Evolutionary conservation across 768 basidiomycete genomes (phyloP), one percentile per base, ranked within the genome.

Genomic region (Leccinellum luteum): DNA sequence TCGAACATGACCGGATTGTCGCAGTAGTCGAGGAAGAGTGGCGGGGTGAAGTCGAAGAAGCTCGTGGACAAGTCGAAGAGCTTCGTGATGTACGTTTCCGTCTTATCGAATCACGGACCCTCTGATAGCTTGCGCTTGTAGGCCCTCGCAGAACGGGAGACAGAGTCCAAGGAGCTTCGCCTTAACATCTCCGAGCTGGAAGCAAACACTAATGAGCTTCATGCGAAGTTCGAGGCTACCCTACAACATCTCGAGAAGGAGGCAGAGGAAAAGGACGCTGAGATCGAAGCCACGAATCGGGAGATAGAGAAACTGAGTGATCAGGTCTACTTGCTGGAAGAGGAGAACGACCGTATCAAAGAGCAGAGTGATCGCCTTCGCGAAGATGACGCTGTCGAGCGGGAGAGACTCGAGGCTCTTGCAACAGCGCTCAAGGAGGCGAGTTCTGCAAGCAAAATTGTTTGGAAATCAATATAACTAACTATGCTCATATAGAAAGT

Each of bases 31-130:
- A 92, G 65, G 83, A 86, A 44, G 90, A 92, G 64, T 96, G 93
- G 93, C 77, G 87, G 55, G 90, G 89, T 3, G 94, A 96, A 67
- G 85, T 95, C 3, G 85, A 92, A 60, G 91, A 93, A 61, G 85
- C 85, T 2, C 79, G 87, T 58, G 81, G 78, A 3, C 91, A 92
- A 64, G 84, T 87, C 1, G 91, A 93, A 55, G 91, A 95, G 69
- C 77, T 91, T 15, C 80, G 81, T 25, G 89, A 90, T 70, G 89
- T 90, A 66, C 57, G 80, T 75, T 25, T 38, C 2, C 31, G 28
- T 57, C 31, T 41, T 38, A 15, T 19, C 10, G n/a, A 12, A 45
- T 14, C 17, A 23, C 0, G 1, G 44, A 19, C 32, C 35, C n/a
- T 10, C 57, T 66, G 30, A 63, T 54, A 25, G 12, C 13, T 41